Base-by-base conservation (phyloP, 148 eudicot genomes). In the Tetragonia tetragonoides region DNA sequence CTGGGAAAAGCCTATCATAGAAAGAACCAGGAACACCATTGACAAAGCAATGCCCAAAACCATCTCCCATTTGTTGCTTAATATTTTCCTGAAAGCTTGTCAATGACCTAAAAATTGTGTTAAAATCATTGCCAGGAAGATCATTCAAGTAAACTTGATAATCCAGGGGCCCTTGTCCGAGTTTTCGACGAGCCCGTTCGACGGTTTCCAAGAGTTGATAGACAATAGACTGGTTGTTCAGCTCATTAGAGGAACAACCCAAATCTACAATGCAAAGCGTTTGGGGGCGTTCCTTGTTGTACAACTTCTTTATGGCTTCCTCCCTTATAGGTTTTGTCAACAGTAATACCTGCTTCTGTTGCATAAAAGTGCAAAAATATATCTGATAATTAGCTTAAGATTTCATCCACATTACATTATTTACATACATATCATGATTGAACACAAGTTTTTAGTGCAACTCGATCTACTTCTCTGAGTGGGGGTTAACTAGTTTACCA, bases 171-270 rank as follows among this genome's bases (percentile, higher is more conserved):
- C 12, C 16, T 10, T 53, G 16, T 53, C 57, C 57, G 17, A 53
- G 57, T 53, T 53, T 10, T 14, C 57, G 9, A 53, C 57, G 57
- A 53, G 57, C 16, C 16, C 6, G 4, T 53, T 53, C 57, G 0
- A 80, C 34, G 1, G 51, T 24, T 0, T 65, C 65, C 0, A 80
- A 49, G 56, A 80, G 68, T 12, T 47, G 70, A 0, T 20, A 37
- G 5, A 75, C 11, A 2, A 70, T 10, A 23, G 24, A 38, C 44
- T 75, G 20, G 54, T 63, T 80, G 75, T 75, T 80, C 3, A 16
- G 64, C 70, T 38, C 75, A 1, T 53, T 34, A 1, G 75, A 68
- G 8, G 83, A 46, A 46, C 10, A 10, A 46, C 6, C 49, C 49
- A 46, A 46, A 10, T 53, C 57, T 53, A 15, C 57, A 10, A 53